Evolutionary conservation across 2,329 filamentous ascomycete genomes (phyloP).

Genomic region (Stachybotrys chartarum): DNA sequence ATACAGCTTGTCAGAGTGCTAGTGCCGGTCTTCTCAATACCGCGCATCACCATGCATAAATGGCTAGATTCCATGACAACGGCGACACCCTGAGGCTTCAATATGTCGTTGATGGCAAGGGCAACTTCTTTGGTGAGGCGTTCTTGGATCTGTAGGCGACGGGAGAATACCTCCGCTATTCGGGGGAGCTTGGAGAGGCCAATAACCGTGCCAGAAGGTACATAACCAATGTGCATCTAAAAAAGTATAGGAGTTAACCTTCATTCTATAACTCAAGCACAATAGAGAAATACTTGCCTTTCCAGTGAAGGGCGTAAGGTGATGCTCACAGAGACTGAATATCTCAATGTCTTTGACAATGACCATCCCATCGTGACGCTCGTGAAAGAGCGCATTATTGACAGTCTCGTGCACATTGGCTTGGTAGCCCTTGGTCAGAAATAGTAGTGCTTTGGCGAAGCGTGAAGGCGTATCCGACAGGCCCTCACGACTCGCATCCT

Average conservation of each 20-base stretch:
- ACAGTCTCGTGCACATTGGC: constrained; percentile 88
- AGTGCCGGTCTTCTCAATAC: constrained; percentile 85
- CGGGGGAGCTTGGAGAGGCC: constrained; percentile 93
- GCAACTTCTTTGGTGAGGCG: constrained; percentile 94
- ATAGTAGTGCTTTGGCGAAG: constrained; percentile 92
- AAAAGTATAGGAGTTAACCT: constrained; percentile 95
- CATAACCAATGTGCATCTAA: constrained; percentile 99
- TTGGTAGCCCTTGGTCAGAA: constrained; percentile 95
- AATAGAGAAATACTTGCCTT: too few species aligned
- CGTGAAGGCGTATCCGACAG: constrained; percentile 66
- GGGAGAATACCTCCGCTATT: constrained; percentile 94
- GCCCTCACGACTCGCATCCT: constrained; percentile 59
- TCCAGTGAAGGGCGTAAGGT: too few species aligned
- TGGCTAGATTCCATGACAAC: constrained; percentile 98
- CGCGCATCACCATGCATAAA: constrained; percentile 97
- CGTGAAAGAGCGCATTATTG: constrained; percentile 90
- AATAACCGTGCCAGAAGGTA: constrained; percentile 83
- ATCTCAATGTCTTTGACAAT: constrained; percentile 98
- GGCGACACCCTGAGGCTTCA: constrained; percentile 89
- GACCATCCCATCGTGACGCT: constrained; percentile 94
- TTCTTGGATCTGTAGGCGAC: constrained; percentile 91
- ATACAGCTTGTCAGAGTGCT: constrained; percentile 95
- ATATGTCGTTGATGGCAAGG: constrained; percentile 83
- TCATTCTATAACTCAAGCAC: constrained; percentile 95
- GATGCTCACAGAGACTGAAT: constrained; percentile 50